phyloP scores from a whole-genome alignment of 257 asterid genomes.

The Nicotiana knightiana region DNA sequence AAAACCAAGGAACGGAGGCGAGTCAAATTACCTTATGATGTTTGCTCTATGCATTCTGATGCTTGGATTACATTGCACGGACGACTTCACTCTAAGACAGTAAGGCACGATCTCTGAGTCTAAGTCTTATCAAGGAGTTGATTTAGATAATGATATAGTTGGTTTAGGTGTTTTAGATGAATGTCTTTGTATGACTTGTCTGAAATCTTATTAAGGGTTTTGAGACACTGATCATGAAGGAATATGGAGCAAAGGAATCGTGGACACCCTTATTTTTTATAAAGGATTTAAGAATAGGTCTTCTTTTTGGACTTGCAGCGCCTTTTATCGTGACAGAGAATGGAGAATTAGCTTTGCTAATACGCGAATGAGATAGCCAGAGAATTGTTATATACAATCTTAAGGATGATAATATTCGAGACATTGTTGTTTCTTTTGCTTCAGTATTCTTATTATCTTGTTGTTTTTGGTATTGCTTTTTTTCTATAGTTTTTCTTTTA shows the following conservation, averaged over 20 bases:
- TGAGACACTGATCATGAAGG: background rate
- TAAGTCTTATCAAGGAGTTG: too few relatives aligned
- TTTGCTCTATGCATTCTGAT: background rate
- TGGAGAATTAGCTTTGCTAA: background rate
- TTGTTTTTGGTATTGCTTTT: too few relatives aligned
- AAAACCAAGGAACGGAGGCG: background rate
- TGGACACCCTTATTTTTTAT: too few relatives aligned
- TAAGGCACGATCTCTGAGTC: background rate
- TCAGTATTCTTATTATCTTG: too few relatives aligned
- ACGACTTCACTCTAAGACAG: background rate
- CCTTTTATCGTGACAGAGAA: background rate
- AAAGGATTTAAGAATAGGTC: too few relatives aligned
- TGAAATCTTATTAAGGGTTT: background rate
- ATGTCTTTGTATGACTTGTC: too few relatives aligned
- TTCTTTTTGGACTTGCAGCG: background rate
- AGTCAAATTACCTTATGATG: background rate
- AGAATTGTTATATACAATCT: background rate
- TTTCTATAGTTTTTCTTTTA: too few relatives aligned
- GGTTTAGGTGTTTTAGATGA: too few relatives aligned
- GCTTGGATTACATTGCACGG: background rate
- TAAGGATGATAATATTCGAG: background rate
- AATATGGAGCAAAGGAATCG: too few relatives aligned
- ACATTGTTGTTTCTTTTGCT: background rate
- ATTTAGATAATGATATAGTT: too few relatives aligned
- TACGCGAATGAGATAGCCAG: too few relatives aligned